Percentiles rank a stretch among this genome's conserved stretches.
These are phyloP conservation scores for Vicia villosa DNA, from an alignment of 306 rosid species.

Conservation along the genomic window DNA sequence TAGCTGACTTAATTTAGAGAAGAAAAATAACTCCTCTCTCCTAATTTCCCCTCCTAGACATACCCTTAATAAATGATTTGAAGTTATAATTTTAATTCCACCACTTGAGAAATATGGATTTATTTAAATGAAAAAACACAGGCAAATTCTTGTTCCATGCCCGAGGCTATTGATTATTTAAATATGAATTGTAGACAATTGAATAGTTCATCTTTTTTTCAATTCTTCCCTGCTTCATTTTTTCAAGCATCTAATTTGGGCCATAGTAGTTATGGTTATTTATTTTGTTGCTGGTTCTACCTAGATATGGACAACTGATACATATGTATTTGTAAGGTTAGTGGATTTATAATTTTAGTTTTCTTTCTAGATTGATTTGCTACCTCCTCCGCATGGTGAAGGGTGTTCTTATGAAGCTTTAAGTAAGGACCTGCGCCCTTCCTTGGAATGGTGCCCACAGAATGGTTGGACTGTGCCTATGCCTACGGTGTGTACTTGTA, in stretches of 20 bases:
- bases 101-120: not conserved
- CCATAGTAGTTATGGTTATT: slow-evolving; percentile 1
- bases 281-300: slow-evolving; percentile 6
- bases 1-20: too few species aligned
- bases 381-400: slow-evolving; percentile 82
- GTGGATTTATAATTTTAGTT: slow-evolving; percentile 43
- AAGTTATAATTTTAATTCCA: not conserved
- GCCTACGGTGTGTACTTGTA: slow-evolving; percentile 51
- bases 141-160: not conserved
- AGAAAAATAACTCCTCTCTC: too few species aligned
- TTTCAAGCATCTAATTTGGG: slow-evolving; percentile 3
- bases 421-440: slow-evolving; percentile 76
- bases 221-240: not conserved
- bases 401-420: slow-evolving; percentile 55
- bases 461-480: slow-evolving; percentile 75
- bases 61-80: not conserved
- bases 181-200: slow-evolving; percentile 4
- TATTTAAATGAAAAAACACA: not conserved
- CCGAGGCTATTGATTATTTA: not conserved
- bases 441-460: slow-evolving; percentile 70
- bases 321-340: slow-evolving; percentile 45
- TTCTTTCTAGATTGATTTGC: slow-evolving; percentile 65
- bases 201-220: slow-evolving; percentile 2
- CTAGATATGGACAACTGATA: slow-evolving; percentile 23
- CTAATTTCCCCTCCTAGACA: too few species aligned